Percentiles rank a stretch among this genome's conserved stretches.
Evolutionary conservation across 1,284 basidiomycete species (phyloP).

Genomic region (Trametes versicolor): DNA sequence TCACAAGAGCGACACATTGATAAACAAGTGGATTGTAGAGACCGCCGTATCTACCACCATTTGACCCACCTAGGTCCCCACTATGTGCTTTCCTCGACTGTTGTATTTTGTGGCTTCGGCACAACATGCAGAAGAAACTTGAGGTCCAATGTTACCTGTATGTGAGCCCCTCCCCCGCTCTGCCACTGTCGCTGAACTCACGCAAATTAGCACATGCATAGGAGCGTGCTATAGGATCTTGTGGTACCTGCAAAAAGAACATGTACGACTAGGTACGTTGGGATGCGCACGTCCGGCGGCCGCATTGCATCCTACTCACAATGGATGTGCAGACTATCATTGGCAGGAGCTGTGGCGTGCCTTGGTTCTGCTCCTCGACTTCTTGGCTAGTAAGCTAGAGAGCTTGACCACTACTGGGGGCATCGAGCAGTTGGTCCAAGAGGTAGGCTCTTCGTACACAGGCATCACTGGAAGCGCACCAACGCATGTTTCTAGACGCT

Average conservation of each 20-base stretch:
- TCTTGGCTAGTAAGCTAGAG: slow-evolving; percentile 62
- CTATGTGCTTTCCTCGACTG: slow-evolving; percentile 69
- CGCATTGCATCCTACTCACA: background rate
- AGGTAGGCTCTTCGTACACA: slow-evolving; percentile 48
- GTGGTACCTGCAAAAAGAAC: slow-evolving; percentile 63
- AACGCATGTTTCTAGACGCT: slow-evolving; percentile 39
- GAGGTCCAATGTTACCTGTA: slow-evolving; percentile 68
- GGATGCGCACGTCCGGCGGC: no score
- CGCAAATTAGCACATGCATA: slow-evolving; percentile 51
- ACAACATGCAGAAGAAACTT: slow-evolving; percentile 70
- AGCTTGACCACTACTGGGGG: slow-evolving; percentile 58
- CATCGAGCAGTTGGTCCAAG: slow-evolving; percentile 58
- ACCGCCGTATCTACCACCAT: slow-evolving; percentile 58
- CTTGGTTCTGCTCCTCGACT: slow-evolving; percentile 60
- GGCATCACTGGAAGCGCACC: no score
- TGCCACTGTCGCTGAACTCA: background rate
- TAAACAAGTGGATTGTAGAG: no score
- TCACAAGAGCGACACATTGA: background rate
- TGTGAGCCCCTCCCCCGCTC: background rate
- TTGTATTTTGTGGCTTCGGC: slow-evolving; percentile 72
- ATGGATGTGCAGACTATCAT: slow-evolving; percentile 59
- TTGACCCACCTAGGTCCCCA: slow-evolving; percentile 51
- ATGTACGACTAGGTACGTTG: slow-evolving; percentile 59
- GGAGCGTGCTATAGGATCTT: slow-evolving; percentile 61
- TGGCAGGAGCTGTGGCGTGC: slow-evolving; percentile 73